These are phyloP conservation scores for Acanthamoeba royreba DNA, from an alignment of 208 protist species.

Conservation along the genomic window DNA sequence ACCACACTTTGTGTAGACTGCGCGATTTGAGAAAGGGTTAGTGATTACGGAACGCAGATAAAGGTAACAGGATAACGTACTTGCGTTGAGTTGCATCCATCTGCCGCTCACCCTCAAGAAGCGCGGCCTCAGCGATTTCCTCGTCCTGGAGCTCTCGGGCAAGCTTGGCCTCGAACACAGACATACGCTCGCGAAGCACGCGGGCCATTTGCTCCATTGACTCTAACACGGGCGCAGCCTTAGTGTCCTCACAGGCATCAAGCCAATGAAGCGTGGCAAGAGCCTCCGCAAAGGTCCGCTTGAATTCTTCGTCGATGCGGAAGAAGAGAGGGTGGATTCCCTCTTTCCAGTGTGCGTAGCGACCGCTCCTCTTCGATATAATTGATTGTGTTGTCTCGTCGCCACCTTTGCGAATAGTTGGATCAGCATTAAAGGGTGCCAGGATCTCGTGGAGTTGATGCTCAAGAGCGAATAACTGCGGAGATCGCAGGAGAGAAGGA, in stretches of 20 bases:
- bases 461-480: not conserved
- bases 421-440: not conserved
- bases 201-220: not conserved
- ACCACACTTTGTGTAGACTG: not conserved
- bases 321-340: not conserved
- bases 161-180: not conserved
- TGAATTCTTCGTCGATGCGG: conserved; percentile 8
- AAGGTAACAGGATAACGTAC: not conserved
- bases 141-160: not conserved
- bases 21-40: no score
- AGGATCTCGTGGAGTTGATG: not conserved
- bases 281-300: not conserved
- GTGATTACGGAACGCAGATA: not conserved
- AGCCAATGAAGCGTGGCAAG: conserved; percentile 8
- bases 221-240: not conserved
- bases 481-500: not conserved
- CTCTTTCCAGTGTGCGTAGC: conserved; percentile 25
- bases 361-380: not conserved
- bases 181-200: not conserved
- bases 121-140: not conserved
- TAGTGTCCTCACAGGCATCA: not conserved
- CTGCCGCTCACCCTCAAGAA: not conserved
- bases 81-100: not conserved
- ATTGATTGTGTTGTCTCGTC: not conserved
- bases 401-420: not conserved